Conservation (phyloP, 345 rosid species). For the Corchorus capsularis region DNA sequence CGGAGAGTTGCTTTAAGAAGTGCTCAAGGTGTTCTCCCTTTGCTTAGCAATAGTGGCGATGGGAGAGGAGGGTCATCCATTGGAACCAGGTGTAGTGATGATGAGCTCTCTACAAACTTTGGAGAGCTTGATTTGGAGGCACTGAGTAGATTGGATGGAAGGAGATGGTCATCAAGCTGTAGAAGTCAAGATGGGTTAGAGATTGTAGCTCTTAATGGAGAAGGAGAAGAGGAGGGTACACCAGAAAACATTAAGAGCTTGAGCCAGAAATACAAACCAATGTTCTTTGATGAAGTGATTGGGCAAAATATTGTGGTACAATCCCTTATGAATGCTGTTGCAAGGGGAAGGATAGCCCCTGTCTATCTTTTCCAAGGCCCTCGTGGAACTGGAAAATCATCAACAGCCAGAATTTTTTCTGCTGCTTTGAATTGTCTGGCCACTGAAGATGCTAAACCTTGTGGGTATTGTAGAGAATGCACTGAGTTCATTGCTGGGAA, state of each 20-base stretch:
- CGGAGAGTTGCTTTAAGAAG: slow-evolving; percentile 56
- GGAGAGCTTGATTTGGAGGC: slow-evolving; percentile 98
- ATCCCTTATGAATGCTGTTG: slow-evolving; percentile 69
- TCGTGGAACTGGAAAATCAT: slow-evolving; percentile 93
- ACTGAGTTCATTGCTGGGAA: slow-evolving; percentile 73
- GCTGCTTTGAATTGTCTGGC: slow-evolving; percentile 82
- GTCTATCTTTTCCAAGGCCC: slow-evolving; percentile 97
- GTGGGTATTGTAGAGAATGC: slow-evolving; percentile 83
- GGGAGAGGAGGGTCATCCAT: slow-evolving; percentile 76
- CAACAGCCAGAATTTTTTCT: slow-evolving; percentile 83
- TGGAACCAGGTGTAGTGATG: slow-evolving; percentile 77
- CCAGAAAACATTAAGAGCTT: slow-evolving; percentile 68
- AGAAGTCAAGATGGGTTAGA: slow-evolving; percentile 87
- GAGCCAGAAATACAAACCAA: slow-evolving; percentile 87
- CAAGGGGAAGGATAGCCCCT: slow-evolving; percentile 81
- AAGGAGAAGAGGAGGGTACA: slow-evolving; percentile 66
- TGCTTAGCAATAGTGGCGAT: slow-evolving; percentile 64
- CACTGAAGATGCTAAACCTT: slow-evolving; percentile 74
- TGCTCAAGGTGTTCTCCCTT: slow-evolving; percentile 75
- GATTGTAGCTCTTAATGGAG: slow-evolving; percentile 56
- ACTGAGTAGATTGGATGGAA: slow-evolving; percentile 94
- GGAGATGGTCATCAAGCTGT: slow-evolving; percentile 92
- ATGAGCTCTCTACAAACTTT: slow-evolving; percentile 85
- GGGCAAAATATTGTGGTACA: slow-evolving; percentile 94
- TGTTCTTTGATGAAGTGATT: slow-evolving; percentile 78